Percentiles rank a stretch among this genome's conserved stretches.
These are phyloP conservation scores for Postia placenta DNA, from an alignment of 768 basidiomycete genomes.

Conservation along the genomic window DNA sequence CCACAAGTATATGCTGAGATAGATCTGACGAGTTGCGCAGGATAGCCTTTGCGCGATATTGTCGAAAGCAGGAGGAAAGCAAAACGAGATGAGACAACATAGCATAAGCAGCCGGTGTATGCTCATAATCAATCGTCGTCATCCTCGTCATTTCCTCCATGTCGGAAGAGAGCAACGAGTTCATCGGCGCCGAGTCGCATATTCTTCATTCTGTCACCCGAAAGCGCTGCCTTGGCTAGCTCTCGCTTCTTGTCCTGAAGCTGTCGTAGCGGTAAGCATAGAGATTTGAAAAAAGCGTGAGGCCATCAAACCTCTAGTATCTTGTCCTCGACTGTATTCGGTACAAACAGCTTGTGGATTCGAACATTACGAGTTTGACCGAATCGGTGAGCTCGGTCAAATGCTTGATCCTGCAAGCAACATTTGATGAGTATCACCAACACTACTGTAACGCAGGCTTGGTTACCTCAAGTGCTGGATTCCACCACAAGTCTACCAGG, in stretches of 20 bases:
- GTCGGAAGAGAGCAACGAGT: slow-evolving; percentile 72
- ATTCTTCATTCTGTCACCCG: slow-evolving; percentile 84
- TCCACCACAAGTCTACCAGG: slow-evolving; percentile 94
- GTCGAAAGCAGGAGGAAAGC: not conserved
- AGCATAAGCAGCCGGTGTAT: not conserved
- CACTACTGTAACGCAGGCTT: not conserved
- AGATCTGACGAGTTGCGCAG: no score
- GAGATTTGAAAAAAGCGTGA: no score
- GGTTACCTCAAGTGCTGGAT: slow-evolving; percentile 72
- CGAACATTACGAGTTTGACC: slow-evolving; percentile 85
- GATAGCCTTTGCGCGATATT: no score
- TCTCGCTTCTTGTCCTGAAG: slow-evolving; percentile 92
- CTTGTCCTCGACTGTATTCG: slow-evolving; percentile 82
- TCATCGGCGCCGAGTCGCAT: slow-evolving; percentile 83
- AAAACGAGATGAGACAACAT: not conserved
- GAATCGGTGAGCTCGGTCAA: slow-evolving; percentile 85
- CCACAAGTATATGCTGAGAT: no score
- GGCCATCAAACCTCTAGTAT: slow-evolving; percentile 59
- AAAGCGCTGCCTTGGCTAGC: slow-evolving; percentile 76
- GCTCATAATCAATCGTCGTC: slow-evolving; percentile 29
- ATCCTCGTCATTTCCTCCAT: slow-evolving; percentile 49
- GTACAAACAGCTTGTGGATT: slow-evolving; percentile 86
- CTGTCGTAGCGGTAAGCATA: slow-evolving; percentile 33
- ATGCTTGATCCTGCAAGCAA: slow-evolving; percentile 72
- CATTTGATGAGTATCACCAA: not conserved